Conservation (phyloP, 257 asterid genomes). For the Solanum ossicruentum region DNA sequence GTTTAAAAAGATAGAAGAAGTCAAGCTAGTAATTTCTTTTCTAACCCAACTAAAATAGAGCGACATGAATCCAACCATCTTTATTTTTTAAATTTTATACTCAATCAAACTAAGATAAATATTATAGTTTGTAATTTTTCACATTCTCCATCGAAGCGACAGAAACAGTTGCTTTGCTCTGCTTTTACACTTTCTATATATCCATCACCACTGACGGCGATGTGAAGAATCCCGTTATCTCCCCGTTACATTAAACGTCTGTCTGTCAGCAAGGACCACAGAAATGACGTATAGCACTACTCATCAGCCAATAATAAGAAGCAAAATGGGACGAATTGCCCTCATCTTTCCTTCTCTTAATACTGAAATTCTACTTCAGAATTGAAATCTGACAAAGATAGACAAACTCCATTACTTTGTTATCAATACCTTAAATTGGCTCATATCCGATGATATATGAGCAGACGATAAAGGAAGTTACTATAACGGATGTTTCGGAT, state of each 20-base stretch:
- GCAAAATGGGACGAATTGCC: neutral
- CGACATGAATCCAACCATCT: too few species aligned
- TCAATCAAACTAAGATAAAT: neutral
- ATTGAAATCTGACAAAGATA: neutral
- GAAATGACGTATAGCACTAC: neutral
- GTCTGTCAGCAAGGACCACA: neutral
- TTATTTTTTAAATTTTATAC: too few species aligned
- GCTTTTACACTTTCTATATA: neutral
- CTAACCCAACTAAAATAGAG: too few species aligned
- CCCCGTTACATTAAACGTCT: neutral
- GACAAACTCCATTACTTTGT: neutral
- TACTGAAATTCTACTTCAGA: neutral
- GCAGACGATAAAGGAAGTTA: too few species aligned
- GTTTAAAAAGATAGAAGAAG: too few species aligned
- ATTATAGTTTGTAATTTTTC: neutral
- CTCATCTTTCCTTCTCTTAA: neutral
- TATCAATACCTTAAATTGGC: too few species aligned
- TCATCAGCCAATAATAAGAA: neutral
- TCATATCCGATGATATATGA: too few species aligned
- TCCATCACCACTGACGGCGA: neutral
- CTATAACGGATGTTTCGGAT: too few species aligned
- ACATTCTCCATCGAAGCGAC: neutral
- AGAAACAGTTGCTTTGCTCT: neutral
- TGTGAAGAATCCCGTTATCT: neutral
- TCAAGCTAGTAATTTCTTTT: too few species aligned